Conservation (phyloP, 1,284 basidiomycete genomes). For the Puccinia sorghi region DNA sequence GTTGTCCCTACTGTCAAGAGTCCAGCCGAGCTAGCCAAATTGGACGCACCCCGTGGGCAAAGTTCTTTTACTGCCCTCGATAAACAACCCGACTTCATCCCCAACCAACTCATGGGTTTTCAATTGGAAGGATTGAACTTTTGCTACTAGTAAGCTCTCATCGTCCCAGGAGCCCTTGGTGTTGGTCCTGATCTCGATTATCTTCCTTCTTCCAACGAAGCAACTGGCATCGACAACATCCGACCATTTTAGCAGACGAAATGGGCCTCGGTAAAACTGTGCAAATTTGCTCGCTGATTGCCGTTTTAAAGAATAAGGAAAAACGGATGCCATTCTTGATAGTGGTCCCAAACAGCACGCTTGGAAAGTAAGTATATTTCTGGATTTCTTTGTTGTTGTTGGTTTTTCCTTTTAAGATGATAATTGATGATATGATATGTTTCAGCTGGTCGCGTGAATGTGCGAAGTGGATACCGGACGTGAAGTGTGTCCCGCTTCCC, state of each 20-base stretch:
- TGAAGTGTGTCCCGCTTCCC: constrained; percentile 74
- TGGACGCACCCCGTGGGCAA: constrained; percentile 55
- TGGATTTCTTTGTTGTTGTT: background rate
- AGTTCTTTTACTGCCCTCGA: constrained; percentile 58
- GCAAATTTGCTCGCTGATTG: constrained; percentile 83
- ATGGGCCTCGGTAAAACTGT: constrained; percentile 96
- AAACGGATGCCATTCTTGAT: constrained; percentile 76
- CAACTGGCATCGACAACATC: constrained; percentile 83
- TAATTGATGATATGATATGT: background rate
- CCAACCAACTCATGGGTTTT: constrained; percentile 59
- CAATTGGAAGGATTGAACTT: constrained; percentile 23
- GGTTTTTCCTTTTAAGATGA: background rate
- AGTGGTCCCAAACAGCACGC: constrained; percentile 90
- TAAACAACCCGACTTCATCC: constrained; percentile 60
- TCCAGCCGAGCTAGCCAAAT: constrained; percentile 53
- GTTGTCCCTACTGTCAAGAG: constrained; percentile 64
- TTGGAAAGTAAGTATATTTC: constrained; percentile 70
- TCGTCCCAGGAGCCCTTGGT: background rate
- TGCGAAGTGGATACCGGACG: constrained; percentile 78
- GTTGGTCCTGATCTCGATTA: background rate
- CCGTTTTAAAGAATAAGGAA: constrained; percentile 68
- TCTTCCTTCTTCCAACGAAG: constrained; percentile 56
- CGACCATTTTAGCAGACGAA: constrained; percentile 94
- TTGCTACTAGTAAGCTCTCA: constrained; percentile 31
- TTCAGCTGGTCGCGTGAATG: constrained; percentile 70